Evolutionary conservation across 129 eudicot species (phyloP), one percentile per base, ranked within the genome.

Genomic region (Ambrosia artemisiifolia): DNA sequence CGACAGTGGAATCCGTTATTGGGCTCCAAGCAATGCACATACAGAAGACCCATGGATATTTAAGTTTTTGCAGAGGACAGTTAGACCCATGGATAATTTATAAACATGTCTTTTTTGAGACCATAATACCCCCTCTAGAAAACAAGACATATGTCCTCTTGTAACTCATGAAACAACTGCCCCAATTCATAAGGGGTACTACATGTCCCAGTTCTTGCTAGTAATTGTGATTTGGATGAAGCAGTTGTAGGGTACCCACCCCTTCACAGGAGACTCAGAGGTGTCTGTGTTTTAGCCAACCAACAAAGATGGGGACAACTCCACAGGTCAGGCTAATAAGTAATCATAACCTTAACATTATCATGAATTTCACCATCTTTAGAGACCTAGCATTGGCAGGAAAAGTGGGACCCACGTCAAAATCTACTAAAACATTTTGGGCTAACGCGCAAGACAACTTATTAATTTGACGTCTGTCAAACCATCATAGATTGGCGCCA

Each of bases 241-340:
- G 35, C 12, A 48, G 7, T 64, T 74, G 79, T 64, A 66, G 73
- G 79, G 44, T 59, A 74, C 72, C 36, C 72, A 13, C 38, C 30
- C 6, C 17, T 57, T 61, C 75, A 35, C 64, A 34, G 44, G 42
- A 36, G 36, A 60, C 63, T 42, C 57, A 67, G n/a, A 17, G 33
- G 57, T 68, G 69, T 68, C 5, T 57, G 36, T 56, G 67, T 47
- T 69, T 60, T 48, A 36, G 47, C 71, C 69, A 65, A 79, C 87
- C 69, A 72, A 79, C 79, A 75, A 19, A 10, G 80, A 76, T 44
- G 9, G 67, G 10, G 82, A 80, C 88, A 65, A 76, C 63, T 59
- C 81, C 44, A 28, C 8, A 53, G 53, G 70, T 48, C 44, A 59
- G 28, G 53, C 46, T 42, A 48, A 18, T 50, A 50, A 50, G 33